These are phyloP conservation scores for Zygnema cylindricum DNA, from an alignment of 139 green algal species.

Conservation along the genomic window DNA sequence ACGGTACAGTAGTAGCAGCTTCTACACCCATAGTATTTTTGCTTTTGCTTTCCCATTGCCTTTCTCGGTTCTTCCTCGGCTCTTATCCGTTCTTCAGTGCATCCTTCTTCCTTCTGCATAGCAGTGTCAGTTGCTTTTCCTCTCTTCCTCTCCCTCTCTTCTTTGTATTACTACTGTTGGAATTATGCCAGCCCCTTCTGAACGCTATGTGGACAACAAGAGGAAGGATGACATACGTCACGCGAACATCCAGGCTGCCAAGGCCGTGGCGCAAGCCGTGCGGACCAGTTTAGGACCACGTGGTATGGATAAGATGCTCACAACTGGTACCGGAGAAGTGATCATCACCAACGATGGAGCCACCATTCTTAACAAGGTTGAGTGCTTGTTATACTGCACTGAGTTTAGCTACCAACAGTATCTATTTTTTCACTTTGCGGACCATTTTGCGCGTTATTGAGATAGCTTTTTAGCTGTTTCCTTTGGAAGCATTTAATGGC, in stretches of 20 bases:
- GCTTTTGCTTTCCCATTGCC: neutral
- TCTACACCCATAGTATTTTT: neutral
- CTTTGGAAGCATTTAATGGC: too few relatives aligned
- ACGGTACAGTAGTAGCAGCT: too few relatives aligned
- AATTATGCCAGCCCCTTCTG: neutral
- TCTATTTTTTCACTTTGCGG: too few relatives aligned
- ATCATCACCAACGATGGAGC: slow-evolving; percentile 99
- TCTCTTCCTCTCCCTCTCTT: neutral
- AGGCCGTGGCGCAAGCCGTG: slow-evolving; percentile 95
- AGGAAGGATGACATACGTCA: slow-evolving; percentile 85
- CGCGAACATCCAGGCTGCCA: slow-evolving; percentile 96
- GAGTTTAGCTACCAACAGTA: too few relatives aligned
- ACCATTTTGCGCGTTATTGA: too few relatives aligned
- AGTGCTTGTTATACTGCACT: too few relatives aligned
- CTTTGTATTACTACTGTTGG: neutral
- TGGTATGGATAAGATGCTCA: slow-evolving; percentile 99
- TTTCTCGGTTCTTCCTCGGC: neutral
- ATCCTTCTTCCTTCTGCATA: neutral
- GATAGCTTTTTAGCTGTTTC: too few relatives aligned
- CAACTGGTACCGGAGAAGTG: slow-evolving; percentile 87
- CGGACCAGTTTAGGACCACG: slow-evolving; percentile 91
- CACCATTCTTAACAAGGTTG: slow-evolving; percentile 96
- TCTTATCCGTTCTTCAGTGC: neutral
- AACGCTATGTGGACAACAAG: slow-evolving; percentile 43
- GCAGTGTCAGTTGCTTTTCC: neutral